These are phyloP conservation scores for Gnetum montanum DNA, from an alignment of 75 land plant genomes.

Conservation along the genomic window DNA sequence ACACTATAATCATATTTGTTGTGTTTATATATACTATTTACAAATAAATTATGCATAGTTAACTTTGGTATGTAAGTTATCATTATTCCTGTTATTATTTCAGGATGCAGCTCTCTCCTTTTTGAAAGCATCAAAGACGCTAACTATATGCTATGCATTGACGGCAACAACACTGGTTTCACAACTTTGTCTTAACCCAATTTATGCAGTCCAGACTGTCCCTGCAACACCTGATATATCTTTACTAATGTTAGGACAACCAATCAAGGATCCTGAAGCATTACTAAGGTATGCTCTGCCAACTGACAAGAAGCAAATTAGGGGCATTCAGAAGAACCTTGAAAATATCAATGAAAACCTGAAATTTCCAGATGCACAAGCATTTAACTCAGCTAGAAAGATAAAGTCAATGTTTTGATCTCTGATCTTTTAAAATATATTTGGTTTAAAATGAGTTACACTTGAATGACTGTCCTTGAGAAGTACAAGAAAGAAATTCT, in stretches of 20 bases:
- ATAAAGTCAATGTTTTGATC: conserved; percentile 35
- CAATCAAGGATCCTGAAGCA: conserved; percentile 87
- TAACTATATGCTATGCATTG: conserved; percentile 3
- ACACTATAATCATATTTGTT: too few relatives aligned
- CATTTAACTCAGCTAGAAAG: conserved; percentile 69
- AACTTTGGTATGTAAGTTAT: too few relatives aligned
- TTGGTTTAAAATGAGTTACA: background rate
- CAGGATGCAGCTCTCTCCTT: background rate
- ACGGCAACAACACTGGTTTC: background rate
- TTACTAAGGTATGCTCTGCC: conserved; percentile 91
- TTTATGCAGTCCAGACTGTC: conserved; percentile 20
- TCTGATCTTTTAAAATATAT: background rate
- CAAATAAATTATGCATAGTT: too few relatives aligned
- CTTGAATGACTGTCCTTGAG: conserved; percentile 57
- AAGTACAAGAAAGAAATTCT: conserved; percentile 62
- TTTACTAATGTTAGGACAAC: conserved; percentile 80
- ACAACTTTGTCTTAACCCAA: conserved; percentile 9
- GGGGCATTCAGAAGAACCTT: conserved; percentile 87
- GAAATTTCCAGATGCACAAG: conserved; percentile 76
- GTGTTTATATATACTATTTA: too few relatives aligned
- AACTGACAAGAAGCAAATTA: conserved; percentile 77
- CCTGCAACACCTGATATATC: conserved; percentile 50
- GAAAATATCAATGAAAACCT: conserved; percentile 87
- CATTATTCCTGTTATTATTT: background rate
- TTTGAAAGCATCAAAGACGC: background rate